Conservation (phyloP, 2,329 filamentous ascomycete genomes). For the Cytospora piceicola region DNA sequence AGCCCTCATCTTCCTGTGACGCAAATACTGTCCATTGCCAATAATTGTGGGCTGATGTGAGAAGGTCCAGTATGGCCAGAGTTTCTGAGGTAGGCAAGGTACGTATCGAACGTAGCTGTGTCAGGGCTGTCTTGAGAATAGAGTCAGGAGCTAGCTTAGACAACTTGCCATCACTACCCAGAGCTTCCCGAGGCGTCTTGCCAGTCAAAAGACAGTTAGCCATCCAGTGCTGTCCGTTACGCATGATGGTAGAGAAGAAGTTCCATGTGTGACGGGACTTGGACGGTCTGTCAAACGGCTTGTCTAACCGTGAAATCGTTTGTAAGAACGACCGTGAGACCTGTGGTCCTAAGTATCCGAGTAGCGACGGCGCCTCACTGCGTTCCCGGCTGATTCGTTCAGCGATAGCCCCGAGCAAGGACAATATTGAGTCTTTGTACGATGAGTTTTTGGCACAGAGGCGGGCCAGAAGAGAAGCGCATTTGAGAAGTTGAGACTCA, state of each 20-base stretch:
- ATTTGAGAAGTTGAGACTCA: conserved; percentile 80
- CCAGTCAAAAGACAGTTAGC: conserved; percentile 91
- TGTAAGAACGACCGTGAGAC: conserved; percentile 84
- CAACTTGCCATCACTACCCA: conserved; percentile 60
- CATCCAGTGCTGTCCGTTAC: conserved; percentile 94
- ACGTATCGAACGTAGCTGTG: conserved; percentile 68
- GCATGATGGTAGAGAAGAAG: conserved; percentile 83
- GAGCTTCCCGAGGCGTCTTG: conserved; percentile 76
- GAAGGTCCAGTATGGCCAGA: conserved; percentile 81
- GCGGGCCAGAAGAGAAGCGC: conserved; percentile 74
- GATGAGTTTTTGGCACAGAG: conserved; percentile 71
- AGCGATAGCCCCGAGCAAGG: conserved; percentile 74
- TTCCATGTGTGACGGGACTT: conserved; percentile 78
- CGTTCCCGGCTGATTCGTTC: conserved; percentile 66
- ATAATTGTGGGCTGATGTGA: conserved; percentile 86
- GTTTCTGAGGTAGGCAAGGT: conserved; percentile 67
- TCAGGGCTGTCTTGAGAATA: conserved; percentile 74
- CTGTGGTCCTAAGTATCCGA: conserved; percentile 83
- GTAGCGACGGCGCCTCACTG: conserved; percentile 87
- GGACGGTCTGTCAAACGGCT: conserved; percentile 67
- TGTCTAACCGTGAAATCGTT: conserved; percentile 75
- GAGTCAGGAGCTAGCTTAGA: conserved; percentile 59
- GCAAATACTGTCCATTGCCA: conserved; percentile 94
- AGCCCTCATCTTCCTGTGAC: conserved; percentile 72
- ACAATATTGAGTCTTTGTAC: conserved; percentile 68